Evolutionary conservation across 176 grass and related monocot genomes (phyloP), one percentile per base, ranked within the genome.

Genomic region (Alloteropsis semialata): DNA sequence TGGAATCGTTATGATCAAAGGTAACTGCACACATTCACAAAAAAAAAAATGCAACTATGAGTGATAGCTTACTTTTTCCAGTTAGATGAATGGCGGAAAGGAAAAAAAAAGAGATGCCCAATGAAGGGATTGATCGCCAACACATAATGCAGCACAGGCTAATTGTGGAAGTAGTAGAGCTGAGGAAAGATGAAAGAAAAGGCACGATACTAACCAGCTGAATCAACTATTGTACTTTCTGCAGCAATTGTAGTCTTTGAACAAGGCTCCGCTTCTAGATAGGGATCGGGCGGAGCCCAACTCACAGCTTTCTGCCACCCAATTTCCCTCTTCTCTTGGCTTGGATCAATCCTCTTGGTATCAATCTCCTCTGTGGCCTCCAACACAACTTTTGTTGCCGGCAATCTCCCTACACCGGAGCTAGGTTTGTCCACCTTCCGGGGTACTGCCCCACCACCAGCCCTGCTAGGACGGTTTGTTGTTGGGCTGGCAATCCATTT

Each of bases 401-500:
- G 91, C 43, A 90, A 63, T 67, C 94, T 88, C 36, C 79, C 75
- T 0, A 72, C 72, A 80, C 84, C 57, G 18, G 81, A 54, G 34
- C 56, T 83, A 38, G 78, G 34, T 29, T 90, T 91, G 30, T 91
- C 91, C 14, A 81, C 59, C 65, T 96, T 99, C 89, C 86, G 94
- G 5, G 75, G 46, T 0, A 58, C 79, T 13, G 36, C 82, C 38
- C 78, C 89, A 59, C 83, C 57, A 45, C 82, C 55, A 8, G 18
- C 81, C 82, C 83, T 90, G 45, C 64, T 33, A 13, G 81, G 43
- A 7, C 87, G 69, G 72, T 90, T 90, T 28, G 68, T 81, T 18
- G 88, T 89, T 0, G 97, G 93, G 85, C 97, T 99, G 29, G 91
- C 97, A 8, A 99, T 99, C 97, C 97, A 99, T 77, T 99, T 99